These are phyloP conservation scores for Hibiscus mutabilis DNA, from an alignment of 345 rosid genomes.

Conservation along the genomic window DNA sequence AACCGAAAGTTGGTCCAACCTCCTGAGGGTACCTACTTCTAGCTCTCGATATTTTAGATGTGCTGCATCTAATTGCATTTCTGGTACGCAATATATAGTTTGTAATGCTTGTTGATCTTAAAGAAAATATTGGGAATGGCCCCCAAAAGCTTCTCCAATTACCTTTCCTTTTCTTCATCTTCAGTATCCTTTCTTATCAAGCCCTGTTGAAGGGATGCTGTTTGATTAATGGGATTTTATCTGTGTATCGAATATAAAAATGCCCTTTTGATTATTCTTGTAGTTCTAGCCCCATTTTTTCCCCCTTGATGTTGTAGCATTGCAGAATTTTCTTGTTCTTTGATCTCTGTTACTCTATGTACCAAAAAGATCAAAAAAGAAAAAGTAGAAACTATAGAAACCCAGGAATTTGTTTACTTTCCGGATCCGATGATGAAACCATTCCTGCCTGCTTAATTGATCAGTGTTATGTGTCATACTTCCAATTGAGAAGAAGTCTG, in stretches of 20 bases:
- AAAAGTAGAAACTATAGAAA: too few relatives aligned
- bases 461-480: too few relatives aligned
- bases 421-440: too few relatives aligned
- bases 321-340: background rate
- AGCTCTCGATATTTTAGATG: conserved; percentile 24
- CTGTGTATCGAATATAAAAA: background rate
- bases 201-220: background rate
- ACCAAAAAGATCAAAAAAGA: background rate
- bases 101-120: conserved; percentile 37
- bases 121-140: conserved; percentile 32
- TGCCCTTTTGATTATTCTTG: background rate
- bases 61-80: conserved; percentile 22
- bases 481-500: too few relatives aligned
- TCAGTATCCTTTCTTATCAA: conserved; percentile 25
- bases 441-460: too few relatives aligned
- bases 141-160: conserved; percentile 29
- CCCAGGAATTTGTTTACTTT: too few relatives aligned
- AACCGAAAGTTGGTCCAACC: conserved; percentile 82
- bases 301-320: background rate
- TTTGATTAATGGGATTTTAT: background rate
- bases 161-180: conserved; percentile 28
- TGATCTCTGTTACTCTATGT: background rate
- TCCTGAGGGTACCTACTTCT: conserved; percentile 78
- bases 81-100: conserved; percentile 38
- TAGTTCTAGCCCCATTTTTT: background rate